Evolutionary conservation across 2,329 filamentous ascomycete species (phyloP).

Genomic region (Tolypocladium pustulatum): DNA sequence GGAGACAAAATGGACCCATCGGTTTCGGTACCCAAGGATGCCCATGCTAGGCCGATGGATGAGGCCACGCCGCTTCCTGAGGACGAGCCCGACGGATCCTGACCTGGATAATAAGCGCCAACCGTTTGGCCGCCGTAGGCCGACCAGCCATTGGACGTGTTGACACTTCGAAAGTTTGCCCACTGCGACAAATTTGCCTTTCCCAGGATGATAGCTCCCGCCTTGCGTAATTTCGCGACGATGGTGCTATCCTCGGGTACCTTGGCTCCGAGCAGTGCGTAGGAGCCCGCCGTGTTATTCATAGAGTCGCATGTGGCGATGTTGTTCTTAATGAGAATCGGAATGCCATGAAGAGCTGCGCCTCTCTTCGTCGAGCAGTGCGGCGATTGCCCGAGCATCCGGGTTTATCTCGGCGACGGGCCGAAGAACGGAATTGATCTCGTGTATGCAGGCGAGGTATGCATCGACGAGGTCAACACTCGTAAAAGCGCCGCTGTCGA

Average conservation of each 20-base stretch:
- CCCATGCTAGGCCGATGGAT: constrained; percentile 6
- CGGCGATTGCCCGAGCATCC: constrained; percentile 27
- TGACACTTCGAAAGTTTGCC: constrained; percentile 47
- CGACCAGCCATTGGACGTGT: constrained; percentile 49
- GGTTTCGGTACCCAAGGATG: constrained; percentile 29
- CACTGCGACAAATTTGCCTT: constrained; percentile 57
- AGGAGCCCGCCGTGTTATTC: constrained; percentile 55
- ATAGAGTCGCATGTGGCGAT: constrained; percentile 53
- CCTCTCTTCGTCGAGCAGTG: constrained; percentile 16
- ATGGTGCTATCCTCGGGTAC: constrained; percentile 46
- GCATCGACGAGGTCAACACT: constrained; percentile 24
- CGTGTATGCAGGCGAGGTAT: constrained; percentile 15
- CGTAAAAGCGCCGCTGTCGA: constrained; percentile 15
- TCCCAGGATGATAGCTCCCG: constrained; percentile 54
- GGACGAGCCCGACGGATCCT: constrained; percentile 52
- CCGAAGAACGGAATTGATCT: constrained; percentile 14
- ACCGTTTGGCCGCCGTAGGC: constrained; percentile 52
- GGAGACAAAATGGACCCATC: constrained; percentile 52
- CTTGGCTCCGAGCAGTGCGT: constrained; percentile 47
- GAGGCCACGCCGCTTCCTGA: constrained; percentile 51
- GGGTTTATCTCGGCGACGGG: constrained; percentile 26
- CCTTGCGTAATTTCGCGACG: constrained; percentile 46
- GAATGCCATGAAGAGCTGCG: constrained; percentile 47
- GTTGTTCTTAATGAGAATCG: constrained; percentile 57
- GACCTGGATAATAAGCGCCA: constrained; percentile 48